Evolutionary conservation across 805 yeast species (phyloP).

Genomic region (Tanozyma kutaoensis): DNA sequence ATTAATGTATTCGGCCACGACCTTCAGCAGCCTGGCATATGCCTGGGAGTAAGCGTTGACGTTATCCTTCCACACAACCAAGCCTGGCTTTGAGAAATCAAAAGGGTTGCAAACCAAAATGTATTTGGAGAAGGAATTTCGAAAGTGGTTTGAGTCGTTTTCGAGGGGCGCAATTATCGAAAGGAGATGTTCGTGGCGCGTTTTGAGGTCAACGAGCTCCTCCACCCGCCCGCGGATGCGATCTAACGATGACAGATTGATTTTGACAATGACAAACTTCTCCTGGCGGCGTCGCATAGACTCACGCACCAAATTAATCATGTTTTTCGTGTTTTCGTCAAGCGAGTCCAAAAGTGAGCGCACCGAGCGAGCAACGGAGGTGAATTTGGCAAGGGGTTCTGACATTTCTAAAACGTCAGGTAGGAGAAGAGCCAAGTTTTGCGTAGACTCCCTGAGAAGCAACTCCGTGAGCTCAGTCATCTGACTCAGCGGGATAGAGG

Average conservation of each 20-base stretch:
- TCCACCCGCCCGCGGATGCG: slow-evolving; percentile 29
- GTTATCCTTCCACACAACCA: slow-evolving; percentile 14
- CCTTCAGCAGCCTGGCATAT: slow-evolving; percentile 9
- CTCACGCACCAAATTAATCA: slow-evolving; percentile 59
- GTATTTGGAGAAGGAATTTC: slow-evolving; percentile 15
- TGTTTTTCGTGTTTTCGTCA: slow-evolving; percentile 51
- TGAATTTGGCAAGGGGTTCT: slow-evolving; percentile 49
- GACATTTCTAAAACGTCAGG: slow-evolving; percentile 40
- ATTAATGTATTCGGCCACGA: no score
- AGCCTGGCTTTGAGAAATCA: slow-evolving; percentile 20
- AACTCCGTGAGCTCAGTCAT: no score
- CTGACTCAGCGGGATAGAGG: no score
- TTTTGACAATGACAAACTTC: slow-evolving; percentile 50
- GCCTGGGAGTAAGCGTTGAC: slow-evolving; percentile 12
- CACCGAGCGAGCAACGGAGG: slow-evolving; percentile 8
- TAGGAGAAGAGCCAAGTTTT: no score
- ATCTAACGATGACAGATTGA: slow-evolving; percentile 27
- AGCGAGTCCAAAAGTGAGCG: slow-evolving; percentile 30
- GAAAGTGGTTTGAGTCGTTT: slow-evolving; percentile 7
- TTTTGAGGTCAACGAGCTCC: slow-evolving; percentile 32
- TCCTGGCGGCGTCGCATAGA: slow-evolving; percentile 61
- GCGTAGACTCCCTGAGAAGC: no score
- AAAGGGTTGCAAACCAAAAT: slow-evolving; percentile 15
- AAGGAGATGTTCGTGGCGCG: slow-evolving; percentile 37
- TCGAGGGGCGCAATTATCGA: slow-evolving; percentile 14